Evolutionary conservation across 495 filamentous ascomycete species (phyloP), one percentile per base, ranked within the genome.

Genomic region (Aspergillus panamensis): DNA sequence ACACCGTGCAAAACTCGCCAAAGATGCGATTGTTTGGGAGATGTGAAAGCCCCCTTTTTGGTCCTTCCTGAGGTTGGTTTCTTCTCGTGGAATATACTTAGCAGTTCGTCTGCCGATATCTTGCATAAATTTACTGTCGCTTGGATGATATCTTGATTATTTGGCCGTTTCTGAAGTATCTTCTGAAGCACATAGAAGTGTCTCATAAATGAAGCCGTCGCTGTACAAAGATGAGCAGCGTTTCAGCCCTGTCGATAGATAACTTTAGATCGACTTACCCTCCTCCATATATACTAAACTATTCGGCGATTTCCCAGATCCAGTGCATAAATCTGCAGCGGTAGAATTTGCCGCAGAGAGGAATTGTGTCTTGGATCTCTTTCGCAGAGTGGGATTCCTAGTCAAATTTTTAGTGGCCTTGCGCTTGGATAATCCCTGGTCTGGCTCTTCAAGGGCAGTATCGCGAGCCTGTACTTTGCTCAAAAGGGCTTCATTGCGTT

Each of bases 181-280:
- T 65, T 69, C 35, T 78, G 68, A 0, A 79, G 65, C 1, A 42
- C 57, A 53, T 60, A 72, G 2, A 77, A 53, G 16, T 74, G 70
- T 49, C 74, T 68, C 61, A 69, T 64, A 31, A 75, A 66, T 1
- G 70, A 56, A 0, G 43, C 61, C 6, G 61, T 62, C 10, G 44
- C 57, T 68, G 10, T 17, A 30, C 10, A 4, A 43, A 32, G 21
- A 43, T 3, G 5, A 39, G 29, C 32, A n/a, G 13, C 60, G 31
- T 52, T 42, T 51, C 17, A n/a, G 21, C n/a, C 37, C 9, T n/a
- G 50, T 8, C 0, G 6, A 20, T 17, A 35, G 25, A 31, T 12
- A 17, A 32, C 30, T 14, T 8, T 13, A 47, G 43, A 12, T 16
- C n/a, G 19, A 55, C 63, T 43, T 6, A 61, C 65, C 12, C 52